Percentiles rank a stretch among this genome's conserved stretches.
Conservation (phyloP, 164 flowering plant species). For the Nelumbo lutea region DNA sequence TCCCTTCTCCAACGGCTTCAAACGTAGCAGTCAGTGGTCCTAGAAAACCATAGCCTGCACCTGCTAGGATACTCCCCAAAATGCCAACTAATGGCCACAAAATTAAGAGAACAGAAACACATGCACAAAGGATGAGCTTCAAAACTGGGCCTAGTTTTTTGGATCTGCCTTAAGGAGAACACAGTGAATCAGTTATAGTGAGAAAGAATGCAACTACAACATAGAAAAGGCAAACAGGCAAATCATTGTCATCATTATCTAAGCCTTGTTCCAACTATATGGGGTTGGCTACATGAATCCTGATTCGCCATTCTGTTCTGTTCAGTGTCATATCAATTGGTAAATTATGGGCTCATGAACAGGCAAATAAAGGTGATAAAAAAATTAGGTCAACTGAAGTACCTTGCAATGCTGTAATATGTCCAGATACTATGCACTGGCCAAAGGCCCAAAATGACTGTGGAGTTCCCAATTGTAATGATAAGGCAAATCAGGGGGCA, state of each 20-base stretch:
- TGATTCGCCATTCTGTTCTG: too few species aligned
- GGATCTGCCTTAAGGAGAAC: conserved; percentile 43
- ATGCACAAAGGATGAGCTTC: conserved; percentile 55
- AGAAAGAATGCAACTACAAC: neutral
- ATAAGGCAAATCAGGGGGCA: conserved; percentile 74
- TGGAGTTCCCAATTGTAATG: conserved; percentile 61
- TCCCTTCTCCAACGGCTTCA: conserved; percentile 85
- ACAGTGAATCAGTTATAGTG: conserved; percentile 3
- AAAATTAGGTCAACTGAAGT: conserved; percentile 4
- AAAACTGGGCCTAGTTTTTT: conserved; percentile 67
- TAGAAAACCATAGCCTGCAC: conserved; percentile 65
- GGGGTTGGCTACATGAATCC: too few species aligned
- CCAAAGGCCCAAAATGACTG: conserved; percentile 76
- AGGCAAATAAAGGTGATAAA: neutral
- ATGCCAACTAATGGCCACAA: conserved; percentile 73
- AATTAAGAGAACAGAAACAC: conserved; percentile 37
- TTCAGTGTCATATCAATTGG: neutral
- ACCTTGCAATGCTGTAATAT: conserved; percentile 58
- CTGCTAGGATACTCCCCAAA: conserved; percentile 54
- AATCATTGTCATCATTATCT: neutral
- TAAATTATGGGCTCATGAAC: neutral
- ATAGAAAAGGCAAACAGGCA: neutral
- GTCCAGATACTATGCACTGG: conserved; percentile 65
- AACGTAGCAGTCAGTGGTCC: conserved; percentile 76
- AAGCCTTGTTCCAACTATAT: too few species aligned